A percentile compares a stretch with the other conserved stretches of the same genome.
phyloP scores from a whole-genome alignment of 1,284 basidiomycete genomes.

The Polyporus tsugae region DNA sequence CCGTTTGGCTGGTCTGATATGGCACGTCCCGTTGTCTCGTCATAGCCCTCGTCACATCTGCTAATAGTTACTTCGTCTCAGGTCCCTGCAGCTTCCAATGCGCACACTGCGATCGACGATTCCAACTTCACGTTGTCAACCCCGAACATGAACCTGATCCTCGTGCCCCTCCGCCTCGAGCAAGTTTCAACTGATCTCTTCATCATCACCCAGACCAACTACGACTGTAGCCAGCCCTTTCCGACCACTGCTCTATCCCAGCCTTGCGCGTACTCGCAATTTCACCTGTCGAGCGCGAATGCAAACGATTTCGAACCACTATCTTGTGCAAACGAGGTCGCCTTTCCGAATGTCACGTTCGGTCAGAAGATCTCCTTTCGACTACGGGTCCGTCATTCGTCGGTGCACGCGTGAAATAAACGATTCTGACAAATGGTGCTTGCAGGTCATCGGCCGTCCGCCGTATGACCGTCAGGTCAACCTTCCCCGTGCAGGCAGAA shows the following conservation, averaged over 20 bases:
- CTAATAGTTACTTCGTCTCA: neutral
- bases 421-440: neutral
- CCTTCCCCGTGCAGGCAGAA: neutral
- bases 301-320: neutral
- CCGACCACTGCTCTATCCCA: neutral
- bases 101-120: neutral
- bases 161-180: neutral
- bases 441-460: slow-evolving; percentile 7
- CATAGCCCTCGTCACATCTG: neutral
- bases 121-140: neutral
- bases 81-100: neutral
- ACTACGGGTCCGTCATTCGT: neutral
- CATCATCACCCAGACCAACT: neutral
- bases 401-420: neutral
- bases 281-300: neutral
- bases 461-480: slow-evolving; percentile 12
- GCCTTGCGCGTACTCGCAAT: neutral
- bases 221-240: neutral
- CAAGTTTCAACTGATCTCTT: neutral
- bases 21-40: neutral
- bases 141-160: neutral
- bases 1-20: neutral
- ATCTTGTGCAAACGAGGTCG: neutral
- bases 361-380: slow-evolving; percentile 15
- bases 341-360: slow-evolving; percentile 3